These are phyloP conservation scores for Chloroidium sp. DNA, from an alignment of 163 green algal species.

Conservation along the genomic window DNA sequence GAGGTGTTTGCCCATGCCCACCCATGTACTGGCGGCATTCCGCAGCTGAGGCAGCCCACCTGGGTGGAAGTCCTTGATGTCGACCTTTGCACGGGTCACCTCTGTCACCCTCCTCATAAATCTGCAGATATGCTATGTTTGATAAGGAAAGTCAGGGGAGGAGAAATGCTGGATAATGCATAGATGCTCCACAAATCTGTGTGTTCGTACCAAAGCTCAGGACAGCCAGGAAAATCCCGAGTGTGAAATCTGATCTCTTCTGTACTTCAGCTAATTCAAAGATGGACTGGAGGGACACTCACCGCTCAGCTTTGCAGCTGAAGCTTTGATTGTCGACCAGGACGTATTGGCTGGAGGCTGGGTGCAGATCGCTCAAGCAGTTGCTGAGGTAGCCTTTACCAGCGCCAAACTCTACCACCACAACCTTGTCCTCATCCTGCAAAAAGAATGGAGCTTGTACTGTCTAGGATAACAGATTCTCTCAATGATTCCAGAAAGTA, in stretches of 20 bases:
- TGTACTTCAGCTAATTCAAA: background rate
- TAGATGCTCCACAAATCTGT: too few species aligned
- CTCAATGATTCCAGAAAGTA: too few species aligned
- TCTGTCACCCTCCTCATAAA: slow-evolving; percentile 22
- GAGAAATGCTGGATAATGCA: too few species aligned
- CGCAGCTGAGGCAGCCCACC: slow-evolving; percentile 1
- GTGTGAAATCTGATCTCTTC: background rate
- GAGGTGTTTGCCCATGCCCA: slow-evolving; percentile 69
- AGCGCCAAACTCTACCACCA: slow-evolving; percentile 61
- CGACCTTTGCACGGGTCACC: slow-evolving; percentile 29
- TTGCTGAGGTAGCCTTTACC: slow-evolving; percentile 63
- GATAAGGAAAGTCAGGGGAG: too few species aligned
- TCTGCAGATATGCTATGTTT: too few species aligned
- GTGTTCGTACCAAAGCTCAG: too few species aligned
- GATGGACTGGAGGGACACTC: background rate
- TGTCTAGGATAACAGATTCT: too few species aligned
- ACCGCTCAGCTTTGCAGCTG: slow-evolving; percentile 19
- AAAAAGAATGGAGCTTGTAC: background rate
- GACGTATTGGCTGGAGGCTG: slow-evolving; percentile 7
- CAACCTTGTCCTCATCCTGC: background rate
- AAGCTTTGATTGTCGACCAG: slow-evolving; percentile 21
- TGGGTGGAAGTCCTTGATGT: slow-evolving; percentile 33
- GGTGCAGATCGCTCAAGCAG: slow-evolving; percentile 21
- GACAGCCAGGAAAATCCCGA: background rate
- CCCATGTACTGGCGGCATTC: slow-evolving; percentile 27